Percentiles rank a stretch among this genome's conserved stretches.
phyloP scores from a whole-genome alignment of 345 rosid genomes.

The Boechera stricta region DNA sequence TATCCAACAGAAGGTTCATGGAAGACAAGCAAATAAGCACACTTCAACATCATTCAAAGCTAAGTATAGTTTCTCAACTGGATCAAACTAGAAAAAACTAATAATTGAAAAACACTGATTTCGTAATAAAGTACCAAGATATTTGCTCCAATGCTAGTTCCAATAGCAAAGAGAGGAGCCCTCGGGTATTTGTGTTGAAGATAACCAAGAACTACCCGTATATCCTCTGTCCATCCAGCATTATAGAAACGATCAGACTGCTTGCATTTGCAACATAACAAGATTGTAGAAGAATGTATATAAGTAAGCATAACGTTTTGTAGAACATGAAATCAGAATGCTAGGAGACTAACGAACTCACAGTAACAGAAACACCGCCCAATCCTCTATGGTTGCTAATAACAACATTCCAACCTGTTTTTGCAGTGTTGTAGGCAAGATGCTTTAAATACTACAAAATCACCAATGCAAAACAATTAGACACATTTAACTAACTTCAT shows the following conservation, averaged over 20 bases:
- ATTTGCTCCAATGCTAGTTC: slow-evolving; percentile 96
- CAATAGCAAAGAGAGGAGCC: slow-evolving; percentile 86
- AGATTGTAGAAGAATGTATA: background rate
- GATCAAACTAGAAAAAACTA: slow-evolving; percentile 21
- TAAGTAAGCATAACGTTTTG: background rate
- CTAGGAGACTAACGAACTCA: slow-evolving; percentile 47
- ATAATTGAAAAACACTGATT: background rate
- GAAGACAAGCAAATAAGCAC: slow-evolving; percentile 5
- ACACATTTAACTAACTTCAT: background rate
- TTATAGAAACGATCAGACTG: slow-evolving; percentile 95
- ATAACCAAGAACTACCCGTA: slow-evolving; percentile 56
- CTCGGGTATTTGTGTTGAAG: slow-evolving; percentile 68
- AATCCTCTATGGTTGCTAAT: slow-evolving; percentile 90
- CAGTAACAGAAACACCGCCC: slow-evolving; percentile 89
- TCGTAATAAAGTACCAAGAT: slow-evolving; percentile 59
- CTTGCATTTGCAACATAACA: slow-evolving; percentile 25
- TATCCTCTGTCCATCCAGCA: slow-evolving; percentile 94
- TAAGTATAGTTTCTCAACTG: background rate
- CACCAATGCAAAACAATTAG: slow-evolving; percentile 3
- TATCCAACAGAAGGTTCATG: slow-evolving; percentile 1
- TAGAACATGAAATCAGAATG: background rate
- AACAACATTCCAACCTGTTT: slow-evolving; percentile 82
- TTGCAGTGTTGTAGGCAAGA: slow-evolving; percentile 66
- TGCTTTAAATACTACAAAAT: slow-evolving; percentile 77
- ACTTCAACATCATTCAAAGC: slow-evolving; percentile 2